Conservation (phyloP, 768 basidiomycete genomes). For the Rhodotorula paludigena region DNA sequence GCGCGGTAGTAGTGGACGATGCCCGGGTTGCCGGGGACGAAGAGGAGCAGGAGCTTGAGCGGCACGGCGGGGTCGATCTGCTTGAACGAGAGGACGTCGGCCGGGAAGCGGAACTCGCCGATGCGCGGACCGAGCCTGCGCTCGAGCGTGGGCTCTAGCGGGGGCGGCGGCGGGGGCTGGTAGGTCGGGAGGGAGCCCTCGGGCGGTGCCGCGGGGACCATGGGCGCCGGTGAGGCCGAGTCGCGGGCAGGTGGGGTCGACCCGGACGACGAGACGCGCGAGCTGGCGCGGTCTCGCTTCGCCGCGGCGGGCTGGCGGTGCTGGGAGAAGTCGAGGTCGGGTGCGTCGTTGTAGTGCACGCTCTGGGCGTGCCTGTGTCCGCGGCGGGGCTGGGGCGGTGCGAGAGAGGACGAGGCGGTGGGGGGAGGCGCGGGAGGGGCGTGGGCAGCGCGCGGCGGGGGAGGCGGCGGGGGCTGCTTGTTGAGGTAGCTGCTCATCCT, state of each 20-base stretch:
- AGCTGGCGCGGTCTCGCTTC: background rate
- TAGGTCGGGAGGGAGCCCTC: constrained; percentile 15
- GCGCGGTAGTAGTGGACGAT: constrained; percentile 63
- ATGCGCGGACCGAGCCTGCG: constrained; percentile 5
- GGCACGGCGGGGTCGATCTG: background rate
- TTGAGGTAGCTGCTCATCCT: too few relatives aligned
- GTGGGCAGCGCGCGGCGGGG: constrained; percentile 9
- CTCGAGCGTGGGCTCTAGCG: constrained; percentile 3
- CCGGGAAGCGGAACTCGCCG: background rate
- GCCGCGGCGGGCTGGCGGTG: too few relatives aligned
- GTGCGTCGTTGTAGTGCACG: constrained; percentile 22
- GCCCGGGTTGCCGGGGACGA: constrained; percentile 56
- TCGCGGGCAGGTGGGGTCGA: too few relatives aligned
- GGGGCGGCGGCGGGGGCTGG: constrained; percentile 7
- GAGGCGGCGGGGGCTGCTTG: constrained; percentile 4
- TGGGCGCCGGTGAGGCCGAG: too few relatives aligned
- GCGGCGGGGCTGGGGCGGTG: background rate
- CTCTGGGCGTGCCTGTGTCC: background rate
- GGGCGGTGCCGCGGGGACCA: too few relatives aligned
- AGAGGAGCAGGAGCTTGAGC: constrained; percentile 25
- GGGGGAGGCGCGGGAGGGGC: too few relatives aligned
- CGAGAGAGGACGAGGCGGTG: background rate
- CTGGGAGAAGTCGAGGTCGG: background rate
- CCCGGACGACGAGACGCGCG: too few relatives aligned
- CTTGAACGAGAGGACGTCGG: constrained; percentile 14